Percentiles rank a stretch among this genome's conserved stretches.
Evolutionary conservation across 2,329 filamentous ascomycete species (phyloP).

Genomic region (Ophiocordyceps unilateralis): DNA sequence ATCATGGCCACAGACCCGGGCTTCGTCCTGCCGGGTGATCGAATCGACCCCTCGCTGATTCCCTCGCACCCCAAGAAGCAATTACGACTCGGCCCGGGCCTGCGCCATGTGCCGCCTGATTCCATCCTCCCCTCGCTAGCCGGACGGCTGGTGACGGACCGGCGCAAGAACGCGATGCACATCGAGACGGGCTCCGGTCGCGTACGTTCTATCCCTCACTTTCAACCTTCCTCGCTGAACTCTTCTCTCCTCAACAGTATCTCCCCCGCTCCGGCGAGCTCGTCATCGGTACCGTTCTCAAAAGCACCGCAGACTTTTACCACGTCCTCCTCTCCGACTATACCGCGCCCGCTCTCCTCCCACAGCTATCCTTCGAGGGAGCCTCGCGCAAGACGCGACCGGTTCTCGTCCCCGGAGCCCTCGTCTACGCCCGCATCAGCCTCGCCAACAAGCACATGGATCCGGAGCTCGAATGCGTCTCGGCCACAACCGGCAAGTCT

Average conservation of each 20-base stretch:
- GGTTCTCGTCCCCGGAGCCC: conserved; percentile 51
- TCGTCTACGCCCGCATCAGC: conserved; percentile 78
- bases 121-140: conserved; percentile 52
- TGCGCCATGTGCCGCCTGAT: conserved; percentile 65
- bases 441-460: conserved; percentile 71
- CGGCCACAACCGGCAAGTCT: conserved; percentile 68
- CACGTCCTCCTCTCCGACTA: conserved; percentile 58
- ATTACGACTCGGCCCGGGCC: conserved; percentile 66
- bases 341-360: conserved; percentile 50
- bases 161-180: conserved; percentile 61
- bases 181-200: conserved; percentile 55
- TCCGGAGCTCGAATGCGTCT: conserved; percentile 79
- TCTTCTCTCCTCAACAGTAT: too few species aligned
- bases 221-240: background rate
- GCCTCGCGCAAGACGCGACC: conserved; percentile 87
- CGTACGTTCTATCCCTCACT: conserved; percentile 25
- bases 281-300: conserved; percentile 72
- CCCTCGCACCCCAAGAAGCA: conserved; percentile 52
- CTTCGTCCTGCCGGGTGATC: conserved; percentile 70
- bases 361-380: conserved; percentile 81
- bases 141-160: conserved; percentile 49
- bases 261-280: conserved; percentile 65
- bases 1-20: conserved; percentile 38
- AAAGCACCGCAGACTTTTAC: conserved; percentile 59
- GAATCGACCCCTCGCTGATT: conserved; percentile 46